These are phyloP conservation scores for Leccinum disarticulatum DNA, from an alignment of 768 basidiomycete species.

Conservation along the genomic window DNA sequence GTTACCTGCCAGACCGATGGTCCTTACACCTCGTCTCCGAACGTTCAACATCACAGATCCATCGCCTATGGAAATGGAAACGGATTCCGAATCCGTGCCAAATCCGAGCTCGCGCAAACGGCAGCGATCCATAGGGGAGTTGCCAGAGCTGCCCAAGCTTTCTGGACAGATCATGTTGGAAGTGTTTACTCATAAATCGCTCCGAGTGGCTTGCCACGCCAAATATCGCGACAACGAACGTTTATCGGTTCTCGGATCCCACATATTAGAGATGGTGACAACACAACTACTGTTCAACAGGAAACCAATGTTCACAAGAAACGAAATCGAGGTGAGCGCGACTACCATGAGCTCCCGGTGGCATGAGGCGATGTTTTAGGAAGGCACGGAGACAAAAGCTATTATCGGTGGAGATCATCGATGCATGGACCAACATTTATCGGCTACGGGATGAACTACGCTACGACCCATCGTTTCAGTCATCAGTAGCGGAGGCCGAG, in stretches of 20 bases:
- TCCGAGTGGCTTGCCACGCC: slow-evolving; percentile 44
- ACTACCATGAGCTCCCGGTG: slow-evolving; percentile 11
- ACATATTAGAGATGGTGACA: slow-evolving; percentile 47
- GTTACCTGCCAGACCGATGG: slow-evolving; percentile 26
- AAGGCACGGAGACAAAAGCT: slow-evolving; percentile 28
- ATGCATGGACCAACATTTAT: slow-evolving; percentile 40
- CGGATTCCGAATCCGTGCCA: slow-evolving; percentile 24
- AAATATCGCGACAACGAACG: slow-evolving; percentile 58
- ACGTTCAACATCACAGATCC: slow-evolving; percentile 34
- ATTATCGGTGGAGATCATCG: slow-evolving; percentile 34
- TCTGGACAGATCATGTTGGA: slow-evolving; percentile 58
- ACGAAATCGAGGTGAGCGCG: slow-evolving; percentile 52
- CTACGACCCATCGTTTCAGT: slow-evolving; percentile 31
- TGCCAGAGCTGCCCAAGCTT: slow-evolving; percentile 50
- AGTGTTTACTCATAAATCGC: slow-evolving; percentile 68
- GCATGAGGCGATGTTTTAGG: slow-evolving; percentile 25
- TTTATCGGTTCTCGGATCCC: slow-evolving; percentile 49
- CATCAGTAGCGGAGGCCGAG: slow-evolving; percentile 32
- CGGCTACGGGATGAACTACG: slow-evolving; percentile 35
- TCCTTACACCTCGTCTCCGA: slow-evolving; percentile 37
- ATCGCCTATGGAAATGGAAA: slow-evolving; percentile 34
- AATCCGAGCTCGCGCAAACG: slow-evolving; percentile 37
- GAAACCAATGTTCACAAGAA: slow-evolving; percentile 48
- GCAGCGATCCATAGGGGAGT: slow-evolving; percentile 33
- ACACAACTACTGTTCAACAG: slow-evolving; percentile 48